Percentiles rank a stretch among this genome's conserved stretches.
phyloP scores from a whole-genome alignment of 169 alveolate genomes.

The Plasmodium adleri region DNA sequence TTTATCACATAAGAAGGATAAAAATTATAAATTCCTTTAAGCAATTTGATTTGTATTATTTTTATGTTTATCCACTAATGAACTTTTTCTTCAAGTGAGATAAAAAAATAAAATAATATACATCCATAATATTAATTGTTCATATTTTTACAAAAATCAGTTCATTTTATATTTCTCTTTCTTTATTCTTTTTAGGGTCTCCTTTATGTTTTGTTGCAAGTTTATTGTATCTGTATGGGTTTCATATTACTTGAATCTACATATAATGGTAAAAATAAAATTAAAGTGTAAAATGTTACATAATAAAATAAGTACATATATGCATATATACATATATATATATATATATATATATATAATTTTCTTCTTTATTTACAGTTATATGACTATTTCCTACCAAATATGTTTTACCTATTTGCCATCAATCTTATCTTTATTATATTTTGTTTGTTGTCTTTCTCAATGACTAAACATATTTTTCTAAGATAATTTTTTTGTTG shows the following conservation, averaged over 20 bases:
- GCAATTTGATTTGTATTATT: constrained; percentile 31
- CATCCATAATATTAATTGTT: background rate
- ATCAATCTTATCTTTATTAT: constrained; percentile 3
- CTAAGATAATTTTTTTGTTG: constrained; percentile 34
- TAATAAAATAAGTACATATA: background rate
- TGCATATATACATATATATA: background rate
- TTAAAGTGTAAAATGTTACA: background rate
- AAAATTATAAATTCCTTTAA: constrained; percentile 25
- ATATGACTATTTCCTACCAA: constrained; percentile 54
- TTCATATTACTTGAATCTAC: constrained; percentile 20
- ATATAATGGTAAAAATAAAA: constrained; percentile 37
- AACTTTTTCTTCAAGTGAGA: constrained; percentile 62
- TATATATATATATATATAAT: background rate
- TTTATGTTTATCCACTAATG: constrained; percentile 55
- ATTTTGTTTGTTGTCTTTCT: constrained; percentile 15
- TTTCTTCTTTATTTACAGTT: constrained; percentile 37
- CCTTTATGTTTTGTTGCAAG: constrained; percentile 29
- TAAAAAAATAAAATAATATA: background rate
- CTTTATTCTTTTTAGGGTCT: constrained; percentile 12
- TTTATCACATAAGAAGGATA: constrained; percentile 42
- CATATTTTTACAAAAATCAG: background rate
- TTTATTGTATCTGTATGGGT: constrained; percentile 32
- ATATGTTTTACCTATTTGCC: constrained; percentile 12
- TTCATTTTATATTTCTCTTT: constrained; percentile 7
- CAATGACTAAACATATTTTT: constrained; percentile 31